Evolutionary conservation across 2,329 filamentous ascomycete species (phyloP), one percentile per base, ranked within the genome.

Genomic region (Microsporum ferrugineum): DNA sequence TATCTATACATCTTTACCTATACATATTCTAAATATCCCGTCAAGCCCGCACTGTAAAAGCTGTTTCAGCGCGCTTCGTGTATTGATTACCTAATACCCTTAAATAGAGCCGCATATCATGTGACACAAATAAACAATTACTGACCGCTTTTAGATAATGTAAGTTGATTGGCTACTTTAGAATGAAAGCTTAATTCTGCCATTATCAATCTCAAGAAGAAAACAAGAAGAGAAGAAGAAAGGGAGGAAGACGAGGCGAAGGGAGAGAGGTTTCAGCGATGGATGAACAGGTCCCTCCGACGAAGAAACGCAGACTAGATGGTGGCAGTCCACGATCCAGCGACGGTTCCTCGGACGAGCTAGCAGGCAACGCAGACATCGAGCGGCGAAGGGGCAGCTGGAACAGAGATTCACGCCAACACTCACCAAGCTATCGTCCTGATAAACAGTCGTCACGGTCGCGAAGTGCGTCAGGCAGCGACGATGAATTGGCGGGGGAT

Each of bases 401-500:
- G 71, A 67, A 67, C 5, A 60, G 49, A 41, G 60, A 64, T 27
- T 38, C 58, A 17, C 57, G 47, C 1, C 45, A 12, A 12, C 57
- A 58, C 14, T 59, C 59, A 4, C 49, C 23, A 5, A 29, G 10
- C 14, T 61, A 65, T 38, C 60, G 57, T 36, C 62, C 63, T 5
- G 58, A 56, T 47, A 63, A 65, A 47, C 55, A 47, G 6, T 53
- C 59, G 2, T 33, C 56, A 6, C 36, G 47, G 43, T 57, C 29
- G 39, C 60, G 45, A 60, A 71, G 68, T 58, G 70, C 68, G n/a
- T 74, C 71, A 2, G 74, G 71, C 7, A 75, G 66, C 38, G 76
- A 81, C 5, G 79, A 82, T 63, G 78, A 80, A 60, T 70, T 75
- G 63, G 72, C 70, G 36, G 71, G 66, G 63, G 74, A 77, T 65